These are phyloP conservation scores for Aspergillus texensis DNA, from an alignment of 2,329 filamentous ascomycete species.

Conservation along the genomic window DNA sequence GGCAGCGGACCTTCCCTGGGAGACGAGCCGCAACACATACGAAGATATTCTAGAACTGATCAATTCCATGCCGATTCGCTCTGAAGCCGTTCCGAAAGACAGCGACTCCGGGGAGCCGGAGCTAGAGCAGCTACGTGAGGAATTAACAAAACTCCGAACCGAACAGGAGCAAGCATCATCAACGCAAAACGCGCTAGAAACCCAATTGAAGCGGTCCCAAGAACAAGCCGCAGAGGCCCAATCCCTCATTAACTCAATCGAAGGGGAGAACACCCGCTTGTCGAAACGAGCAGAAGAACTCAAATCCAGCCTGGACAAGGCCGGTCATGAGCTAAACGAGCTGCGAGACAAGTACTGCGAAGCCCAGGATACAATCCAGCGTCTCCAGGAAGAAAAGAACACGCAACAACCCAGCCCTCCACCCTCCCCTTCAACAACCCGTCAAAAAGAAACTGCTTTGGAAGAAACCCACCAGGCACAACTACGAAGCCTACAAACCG, in stretches of 20 bases:
- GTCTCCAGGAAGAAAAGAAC: conserved; percentile 31
- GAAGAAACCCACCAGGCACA: conserved; percentile 39
- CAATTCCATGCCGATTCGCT: conserved; percentile 29
- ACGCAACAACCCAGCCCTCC: conserved; percentile 36
- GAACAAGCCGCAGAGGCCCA: conserved; percentile 42
- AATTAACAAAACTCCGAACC: conserved; percentile 33
- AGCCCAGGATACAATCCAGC: conserved; percentile 33
- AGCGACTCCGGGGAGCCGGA: conserved; percentile 24
- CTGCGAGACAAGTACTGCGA: conserved; percentile 36
- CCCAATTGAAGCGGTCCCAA: conserved; percentile 37
- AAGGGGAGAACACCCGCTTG: conserved; percentile 43
- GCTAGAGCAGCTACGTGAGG: conserved; percentile 27
- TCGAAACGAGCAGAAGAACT: conserved; percentile 38
- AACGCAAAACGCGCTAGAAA: conserved; percentile 34
- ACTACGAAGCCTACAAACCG: conserved; percentile 38
- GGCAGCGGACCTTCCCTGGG: conserved; percentile 39
- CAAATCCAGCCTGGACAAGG: conserved; percentile 33
- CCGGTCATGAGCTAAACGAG: conserved; percentile 34
- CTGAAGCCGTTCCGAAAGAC: conserved; percentile 18
- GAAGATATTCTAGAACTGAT: conserved; percentile 44
- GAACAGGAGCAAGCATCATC: conserved; percentile 33
- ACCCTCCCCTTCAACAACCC: conserved; percentile 29
- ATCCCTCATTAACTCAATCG: conserved; percentile 39
- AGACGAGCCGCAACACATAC: conserved; percentile 37
- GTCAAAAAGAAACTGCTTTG: conserved; percentile 22